Evolutionary conservation across 2,329 filamentous ascomycete species (phyloP).

Genomic region (Fusarium tuaranense): DNA sequence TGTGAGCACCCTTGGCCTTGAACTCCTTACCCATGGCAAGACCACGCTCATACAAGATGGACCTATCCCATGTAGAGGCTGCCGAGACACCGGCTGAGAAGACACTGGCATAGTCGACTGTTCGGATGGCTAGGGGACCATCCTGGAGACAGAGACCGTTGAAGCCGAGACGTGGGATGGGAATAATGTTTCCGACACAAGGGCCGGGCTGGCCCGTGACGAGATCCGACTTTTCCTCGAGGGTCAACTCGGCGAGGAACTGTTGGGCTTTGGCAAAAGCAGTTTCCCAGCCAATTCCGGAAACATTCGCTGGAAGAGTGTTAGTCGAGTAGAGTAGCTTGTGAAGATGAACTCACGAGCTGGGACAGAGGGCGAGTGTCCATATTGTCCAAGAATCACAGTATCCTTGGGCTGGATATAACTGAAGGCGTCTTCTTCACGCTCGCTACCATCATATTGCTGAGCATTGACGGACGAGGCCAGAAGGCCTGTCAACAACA

Average conservation of each 20-base stretch:
- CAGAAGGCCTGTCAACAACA: slow-evolving; percentile 55
- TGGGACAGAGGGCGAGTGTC: slow-evolving; percentile 52
- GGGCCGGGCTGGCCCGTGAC: slow-evolving; percentile 50
- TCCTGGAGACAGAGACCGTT: slow-evolving; percentile 56
- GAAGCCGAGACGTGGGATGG: slow-evolving; percentile 56
- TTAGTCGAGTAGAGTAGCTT: slow-evolving; percentile 15
- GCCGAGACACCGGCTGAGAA: slow-evolving; percentile 72
- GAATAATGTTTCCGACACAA: slow-evolving; percentile 51
- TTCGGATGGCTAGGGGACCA: slow-evolving; percentile 47
- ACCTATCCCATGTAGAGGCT: slow-evolving; percentile 73
- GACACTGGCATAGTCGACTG: slow-evolving; percentile 58
- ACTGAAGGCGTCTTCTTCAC: slow-evolving; percentile 48
- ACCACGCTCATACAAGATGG: slow-evolving; percentile 74
- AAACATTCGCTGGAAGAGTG: slow-evolving; percentile 48
- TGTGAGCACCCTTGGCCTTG: slow-evolving; percentile 77
- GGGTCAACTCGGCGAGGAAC: slow-evolving; percentile 45
- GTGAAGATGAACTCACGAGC: slow-evolving; percentile 47
- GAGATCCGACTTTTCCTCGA: slow-evolving; percentile 49
- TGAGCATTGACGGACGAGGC: slow-evolving; percentile 44
- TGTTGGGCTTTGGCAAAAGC: slow-evolving; percentile 52
- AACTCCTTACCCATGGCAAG: slow-evolving; percentile 68
- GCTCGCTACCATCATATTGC: slow-evolving; percentile 38
- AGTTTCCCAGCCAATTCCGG: slow-evolving; percentile 52
- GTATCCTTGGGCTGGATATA: slow-evolving; percentile 57
- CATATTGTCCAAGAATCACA: slow-evolving; percentile 54